Evolutionary conservation across 2,329 filamentous ascomycete species (phyloP).

Genomic region (Neurospora sp.): DNA sequence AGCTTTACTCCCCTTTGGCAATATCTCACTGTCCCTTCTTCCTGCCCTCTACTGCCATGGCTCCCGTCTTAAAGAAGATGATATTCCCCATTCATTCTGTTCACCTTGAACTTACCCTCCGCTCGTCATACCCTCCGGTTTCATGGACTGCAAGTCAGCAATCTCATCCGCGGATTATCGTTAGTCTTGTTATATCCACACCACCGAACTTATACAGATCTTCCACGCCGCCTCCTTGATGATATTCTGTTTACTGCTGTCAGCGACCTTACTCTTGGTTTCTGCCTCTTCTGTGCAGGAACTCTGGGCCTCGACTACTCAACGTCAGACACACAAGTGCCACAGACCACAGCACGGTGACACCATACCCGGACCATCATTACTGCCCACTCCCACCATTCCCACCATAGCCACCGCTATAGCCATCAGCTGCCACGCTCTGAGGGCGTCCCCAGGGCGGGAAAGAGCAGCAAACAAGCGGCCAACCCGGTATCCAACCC

Average conservation of each 20-base stretch:
- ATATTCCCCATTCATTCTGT: background rate
- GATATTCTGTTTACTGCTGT: background rate
- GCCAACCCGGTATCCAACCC: background rate
- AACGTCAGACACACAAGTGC: background rate
- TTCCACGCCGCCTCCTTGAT: background rate
- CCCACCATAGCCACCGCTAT: background rate
- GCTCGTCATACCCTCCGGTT: background rate
- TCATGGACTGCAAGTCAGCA: background rate
- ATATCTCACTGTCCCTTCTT: background rate
- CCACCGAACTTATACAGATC: background rate
- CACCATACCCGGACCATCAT: constrained; percentile 1
- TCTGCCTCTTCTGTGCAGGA: constrained; percentile 1
- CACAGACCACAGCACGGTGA: constrained; percentile 1
- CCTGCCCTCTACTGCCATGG: background rate
- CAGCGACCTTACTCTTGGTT: background rate
- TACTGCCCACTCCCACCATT: background rate
- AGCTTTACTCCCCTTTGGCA: background rate
- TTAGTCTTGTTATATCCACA: background rate
- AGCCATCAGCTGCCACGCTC: background rate
- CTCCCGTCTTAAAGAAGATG: background rate
- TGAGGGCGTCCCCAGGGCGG: background rate
- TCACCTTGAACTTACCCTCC: background rate
- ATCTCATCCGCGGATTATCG: background rate
- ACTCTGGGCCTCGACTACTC: constrained; percentile 2
- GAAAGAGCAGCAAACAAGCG: background rate